These are phyloP conservation scores for Brettanomyces custersianus DNA, from an alignment of 805 yeast species.

Conservation along the genomic window DNA sequence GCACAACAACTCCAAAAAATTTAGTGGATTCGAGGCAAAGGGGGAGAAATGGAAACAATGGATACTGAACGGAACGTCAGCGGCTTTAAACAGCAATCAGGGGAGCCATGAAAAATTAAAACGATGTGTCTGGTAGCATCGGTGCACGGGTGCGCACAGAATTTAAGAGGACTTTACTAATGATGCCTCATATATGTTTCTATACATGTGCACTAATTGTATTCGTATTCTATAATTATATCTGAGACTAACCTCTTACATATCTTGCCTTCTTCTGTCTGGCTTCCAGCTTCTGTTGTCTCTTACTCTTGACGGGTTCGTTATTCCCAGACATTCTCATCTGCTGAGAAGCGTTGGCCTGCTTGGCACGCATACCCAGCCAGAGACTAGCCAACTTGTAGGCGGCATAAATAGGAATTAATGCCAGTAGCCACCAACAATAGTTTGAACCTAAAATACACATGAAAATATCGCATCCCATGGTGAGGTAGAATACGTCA, in stretches of 20 bases:
- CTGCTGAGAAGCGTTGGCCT: neutral
- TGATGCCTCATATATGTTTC: too few species aligned
- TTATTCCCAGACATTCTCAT: conserved; percentile 1
- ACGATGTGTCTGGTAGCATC: too few species aligned
- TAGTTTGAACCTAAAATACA: conserved; percentile 44
- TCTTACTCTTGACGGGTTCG: conserved; percentile 2
- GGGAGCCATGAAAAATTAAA: too few species aligned
- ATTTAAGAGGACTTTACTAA: too few species aligned
- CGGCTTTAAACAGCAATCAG: too few species aligned
- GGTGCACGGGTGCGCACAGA: too few species aligned
- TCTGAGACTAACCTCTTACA: too few species aligned
- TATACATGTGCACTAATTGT: too few species aligned
- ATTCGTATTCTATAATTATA: too few species aligned
- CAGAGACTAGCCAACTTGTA: conserved; percentile 32
- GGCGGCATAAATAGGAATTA: conserved; percentile 43
- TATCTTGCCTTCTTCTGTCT: conserved; percentile 17
- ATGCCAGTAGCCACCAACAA: conserved; percentile 48
- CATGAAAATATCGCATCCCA: conserved; percentile 47
- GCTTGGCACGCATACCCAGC: neutral
- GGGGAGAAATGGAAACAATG: neutral
- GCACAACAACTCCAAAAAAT: conserved; percentile 2
- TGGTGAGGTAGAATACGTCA: conserved; percentile 60
- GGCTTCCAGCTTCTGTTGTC: conserved; percentile 20
- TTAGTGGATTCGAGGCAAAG: neutral
- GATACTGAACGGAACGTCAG: too few species aligned